Conservation (phyloP, 768 basidiomycete genomes). For the Serendipita vermifera region DNA sequence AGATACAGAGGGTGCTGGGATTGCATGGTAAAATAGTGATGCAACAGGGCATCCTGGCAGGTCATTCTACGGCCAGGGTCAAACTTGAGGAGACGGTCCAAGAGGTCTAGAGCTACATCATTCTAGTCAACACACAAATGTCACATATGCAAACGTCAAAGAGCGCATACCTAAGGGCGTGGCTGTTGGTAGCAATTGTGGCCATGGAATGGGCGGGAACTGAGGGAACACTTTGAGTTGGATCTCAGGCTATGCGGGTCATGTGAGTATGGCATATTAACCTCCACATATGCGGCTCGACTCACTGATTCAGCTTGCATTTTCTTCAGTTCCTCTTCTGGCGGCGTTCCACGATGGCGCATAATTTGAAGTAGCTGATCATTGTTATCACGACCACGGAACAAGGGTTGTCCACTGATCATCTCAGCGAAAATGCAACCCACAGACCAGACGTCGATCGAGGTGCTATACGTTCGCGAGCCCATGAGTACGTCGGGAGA, state of each 20-base stretch:
- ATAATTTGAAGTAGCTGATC: constrained; percentile 98
- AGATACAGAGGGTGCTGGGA: constrained; percentile 27
- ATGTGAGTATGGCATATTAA: too few species aligned
- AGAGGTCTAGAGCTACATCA: constrained; percentile 65
- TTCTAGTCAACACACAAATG: background rate
- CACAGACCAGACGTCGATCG: constrained; percentile 97
- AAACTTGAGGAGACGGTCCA: constrained; percentile 90
- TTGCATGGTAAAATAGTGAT: constrained; percentile 75
- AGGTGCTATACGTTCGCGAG: constrained; percentile 93
- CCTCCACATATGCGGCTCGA: too few species aligned
- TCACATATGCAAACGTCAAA: background rate
- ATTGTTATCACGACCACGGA: constrained; percentile 92
- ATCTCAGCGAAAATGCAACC: constrained; percentile 99
- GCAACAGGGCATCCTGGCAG: constrained; percentile 79
- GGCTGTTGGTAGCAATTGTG: constrained; percentile 73
- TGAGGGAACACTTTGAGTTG: constrained; percentile 73
- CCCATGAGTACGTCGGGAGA: constrained; percentile 96
- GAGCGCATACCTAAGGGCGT: constrained; percentile 55
- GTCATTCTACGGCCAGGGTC: constrained; percentile 87
- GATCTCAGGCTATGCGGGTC: constrained; percentile 56
- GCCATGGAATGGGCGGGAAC: constrained; percentile 72
- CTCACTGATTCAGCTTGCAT: constrained; percentile 82
- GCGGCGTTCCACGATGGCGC: constrained; percentile 91
- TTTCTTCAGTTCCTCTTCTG: constrained; percentile 74
- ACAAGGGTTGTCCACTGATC: constrained; percentile 94